Percentiles rank a stretch among this genome's conserved stretches.
Evolutionary conservation across 257 asterid species (phyloP).

Genomic region (Leonotis leonurus): DNA sequence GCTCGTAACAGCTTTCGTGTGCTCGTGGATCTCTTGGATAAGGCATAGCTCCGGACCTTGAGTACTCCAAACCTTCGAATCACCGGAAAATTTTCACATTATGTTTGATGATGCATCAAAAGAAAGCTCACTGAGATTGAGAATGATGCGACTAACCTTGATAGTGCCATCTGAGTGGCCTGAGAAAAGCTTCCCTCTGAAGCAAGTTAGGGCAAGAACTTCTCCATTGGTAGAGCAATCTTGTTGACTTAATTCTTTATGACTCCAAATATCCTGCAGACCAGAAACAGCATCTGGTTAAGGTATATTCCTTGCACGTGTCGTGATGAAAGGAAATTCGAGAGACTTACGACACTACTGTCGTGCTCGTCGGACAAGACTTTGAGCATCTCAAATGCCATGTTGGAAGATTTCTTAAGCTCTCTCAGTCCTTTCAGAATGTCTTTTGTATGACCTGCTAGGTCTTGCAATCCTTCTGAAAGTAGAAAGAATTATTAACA

Average conservation of each 20-base stretch:
- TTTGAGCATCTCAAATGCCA: slow-evolving; percentile 68
- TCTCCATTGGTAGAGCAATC: slow-evolving; percentile 73
- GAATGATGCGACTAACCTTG: slow-evolving; percentile 49
- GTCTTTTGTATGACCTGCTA: slow-evolving; percentile 53
- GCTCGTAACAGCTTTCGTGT: slow-evolving; percentile 64
- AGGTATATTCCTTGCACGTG: background rate
- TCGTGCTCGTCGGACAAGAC: slow-evolving; percentile 65
- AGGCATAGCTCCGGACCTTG: slow-evolving; percentile 36
- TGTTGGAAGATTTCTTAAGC: slow-evolving; percentile 52
- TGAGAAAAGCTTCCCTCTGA: slow-evolving; percentile 49
- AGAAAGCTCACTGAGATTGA: too few relatives aligned
- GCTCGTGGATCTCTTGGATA: slow-evolving; percentile 61
- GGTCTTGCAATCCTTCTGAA: slow-evolving; percentile 61
- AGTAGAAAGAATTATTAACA: background rate
- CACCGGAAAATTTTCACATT: too few relatives aligned
- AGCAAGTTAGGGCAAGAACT: slow-evolving; percentile 49
- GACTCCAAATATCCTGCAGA: slow-evolving; percentile 71
- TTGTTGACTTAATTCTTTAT: slow-evolving; percentile 44
- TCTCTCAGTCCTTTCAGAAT: slow-evolving; percentile 68
- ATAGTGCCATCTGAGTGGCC: slow-evolving; percentile 85
- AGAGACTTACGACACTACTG: slow-evolving; percentile 50
- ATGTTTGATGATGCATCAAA: too few relatives aligned
- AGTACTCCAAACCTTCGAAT: slow-evolving; percentile 60
- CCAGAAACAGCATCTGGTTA: background rate
- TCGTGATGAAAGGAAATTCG: background rate